Conservation (phyloP, 75 land plant species). For the Pinus taeda region DNA sequence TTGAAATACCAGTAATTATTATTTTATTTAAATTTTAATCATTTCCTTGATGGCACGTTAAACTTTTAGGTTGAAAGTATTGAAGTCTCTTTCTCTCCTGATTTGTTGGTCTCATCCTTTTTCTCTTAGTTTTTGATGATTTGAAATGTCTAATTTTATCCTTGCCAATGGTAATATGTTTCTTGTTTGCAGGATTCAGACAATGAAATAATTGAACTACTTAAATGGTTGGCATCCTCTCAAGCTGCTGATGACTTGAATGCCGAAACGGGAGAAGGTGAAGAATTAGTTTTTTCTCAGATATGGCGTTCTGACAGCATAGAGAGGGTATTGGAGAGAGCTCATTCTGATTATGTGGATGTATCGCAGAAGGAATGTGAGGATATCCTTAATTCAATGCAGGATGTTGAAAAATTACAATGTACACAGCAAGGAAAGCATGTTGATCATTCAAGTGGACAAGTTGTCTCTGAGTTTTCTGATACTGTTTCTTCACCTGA, state of each 20-base stretch:
- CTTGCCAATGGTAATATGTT: not conserved
- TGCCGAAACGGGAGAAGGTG: conserved; percentile 47
- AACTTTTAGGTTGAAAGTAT: no score
- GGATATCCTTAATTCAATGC: conserved; percentile 82
- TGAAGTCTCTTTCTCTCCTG: no score
- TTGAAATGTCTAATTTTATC: not conserved
- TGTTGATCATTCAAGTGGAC: conserved; percentile 1
- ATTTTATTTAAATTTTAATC: no score
- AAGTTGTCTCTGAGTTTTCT: not conserved
- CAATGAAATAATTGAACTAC: conserved; percentile 65
- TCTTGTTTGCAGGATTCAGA: conserved; percentile 48
- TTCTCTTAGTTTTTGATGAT: no score
- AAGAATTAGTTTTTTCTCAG: conserved; percentile 62
- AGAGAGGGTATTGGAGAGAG: conserved; percentile 67
- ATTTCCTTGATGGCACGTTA: no score
- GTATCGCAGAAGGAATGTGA: conserved; percentile 85
- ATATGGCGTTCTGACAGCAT: conserved; percentile 44
- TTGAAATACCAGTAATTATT: no score
- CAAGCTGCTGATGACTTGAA: conserved; percentile 56
- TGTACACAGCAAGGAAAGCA: not conserved
- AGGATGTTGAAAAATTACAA: conserved; percentile 13
- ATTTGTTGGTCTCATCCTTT: no score
- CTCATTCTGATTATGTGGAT: conserved; percentile 61
- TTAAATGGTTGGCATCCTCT: conserved; percentile 86
- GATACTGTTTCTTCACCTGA: conserved; percentile 16